These are phyloP conservation scores for Schwanniomyces etchellsii DNA, from an alignment of 1,139 yeast species.

Conservation along the genomic window DNA sequence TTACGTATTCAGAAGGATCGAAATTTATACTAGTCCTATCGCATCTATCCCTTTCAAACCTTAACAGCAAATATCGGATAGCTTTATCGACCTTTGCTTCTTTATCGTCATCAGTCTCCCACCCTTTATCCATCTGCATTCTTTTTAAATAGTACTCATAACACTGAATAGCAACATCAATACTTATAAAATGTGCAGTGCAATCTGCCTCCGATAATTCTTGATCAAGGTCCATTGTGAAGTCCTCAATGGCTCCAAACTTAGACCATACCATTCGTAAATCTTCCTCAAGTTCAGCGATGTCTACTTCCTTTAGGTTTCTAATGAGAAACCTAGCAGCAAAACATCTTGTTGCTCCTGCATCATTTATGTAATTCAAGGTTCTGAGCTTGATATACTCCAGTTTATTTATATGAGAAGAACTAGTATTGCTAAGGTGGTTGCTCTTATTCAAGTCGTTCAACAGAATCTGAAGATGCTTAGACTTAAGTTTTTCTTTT, in stretches of 20 bases:
- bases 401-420: constrained; percentile 13
- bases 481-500: constrained; percentile 23
- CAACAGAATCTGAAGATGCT: constrained; percentile 24
- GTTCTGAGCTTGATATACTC: constrained; percentile 40
- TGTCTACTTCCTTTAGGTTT: background rate
- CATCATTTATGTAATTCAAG: constrained; percentile 36
- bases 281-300: constrained; percentile 10
- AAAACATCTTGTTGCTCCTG: constrained; percentile 35
- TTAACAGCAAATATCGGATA: constrained; percentile 13
- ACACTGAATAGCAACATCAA: constrained; percentile 35
- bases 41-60: constrained; percentile 34
- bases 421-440: constrained; percentile 4
- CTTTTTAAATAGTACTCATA: constrained; percentile 27
- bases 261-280: constrained; percentile 19
- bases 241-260: constrained; percentile 34
- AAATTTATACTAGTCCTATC: constrained; percentile 17
- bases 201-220: background rate
- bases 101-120: constrained; percentile 13
- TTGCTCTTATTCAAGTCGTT: constrained; percentile 16
- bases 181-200: constrained; percentile 31
- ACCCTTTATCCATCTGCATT: constrained; percentile 16
- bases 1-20: background rate
- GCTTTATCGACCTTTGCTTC: constrained; percentile 7
- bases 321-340: constrained; percentile 13
- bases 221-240: constrained; percentile 9